A percentile compares a stretch with the other conserved stretches of the same genome.
Conservation (phyloP, 2,329 filamentous ascomycete genomes). For the Peltaster fructicola region DNA sequence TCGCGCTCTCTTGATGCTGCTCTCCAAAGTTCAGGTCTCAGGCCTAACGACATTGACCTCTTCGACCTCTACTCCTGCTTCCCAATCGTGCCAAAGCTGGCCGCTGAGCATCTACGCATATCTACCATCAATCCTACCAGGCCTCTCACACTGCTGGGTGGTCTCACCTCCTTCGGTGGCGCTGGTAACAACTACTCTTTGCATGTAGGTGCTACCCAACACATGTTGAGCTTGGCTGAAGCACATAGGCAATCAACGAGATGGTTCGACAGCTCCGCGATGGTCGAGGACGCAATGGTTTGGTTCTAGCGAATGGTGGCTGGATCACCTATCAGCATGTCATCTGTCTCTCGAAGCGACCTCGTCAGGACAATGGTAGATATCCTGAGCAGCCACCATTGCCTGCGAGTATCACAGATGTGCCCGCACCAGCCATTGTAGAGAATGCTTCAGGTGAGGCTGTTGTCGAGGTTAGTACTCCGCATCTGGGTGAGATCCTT, state of each 20-base stretch:
- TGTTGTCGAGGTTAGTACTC: conserved; percentile 32
- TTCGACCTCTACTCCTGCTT: conserved; percentile 54
- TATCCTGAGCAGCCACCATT: conserved; percentile 34
- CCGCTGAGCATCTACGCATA: conserved; percentile 41
- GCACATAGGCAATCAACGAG: conserved; percentile 30
- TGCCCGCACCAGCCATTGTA: conserved; percentile 24
- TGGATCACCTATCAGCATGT: conserved; percentile 48
- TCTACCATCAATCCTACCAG: conserved; percentile 29
- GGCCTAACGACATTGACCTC: conserved; percentile 36
- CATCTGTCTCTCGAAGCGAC: conserved; percentile 36
- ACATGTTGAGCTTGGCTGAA: too few relatives aligned
- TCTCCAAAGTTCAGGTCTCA: conserved; percentile 30
- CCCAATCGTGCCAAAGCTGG: conserved; percentile 51
- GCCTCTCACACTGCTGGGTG: conserved; percentile 44
- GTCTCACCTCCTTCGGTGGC: conserved; percentile 50
- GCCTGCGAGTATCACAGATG: conserved; percentile 24
- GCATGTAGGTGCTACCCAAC: conserved; percentile 38
- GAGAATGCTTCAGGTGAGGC: conserved; percentile 32
- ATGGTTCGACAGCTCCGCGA: conserved; percentile 36
- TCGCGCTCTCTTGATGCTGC: conserved; percentile 38
- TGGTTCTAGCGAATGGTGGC: conserved; percentile 49
- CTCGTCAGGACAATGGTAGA: conserved; percentile 19
- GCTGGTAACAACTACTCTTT: conserved; percentile 56
- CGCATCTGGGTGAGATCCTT: not conserved
- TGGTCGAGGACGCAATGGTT: conserved; percentile 29